Evolutionary conservation across 345 rosid species (phyloP).

Genomic region (Brassica cretica): DNA sequence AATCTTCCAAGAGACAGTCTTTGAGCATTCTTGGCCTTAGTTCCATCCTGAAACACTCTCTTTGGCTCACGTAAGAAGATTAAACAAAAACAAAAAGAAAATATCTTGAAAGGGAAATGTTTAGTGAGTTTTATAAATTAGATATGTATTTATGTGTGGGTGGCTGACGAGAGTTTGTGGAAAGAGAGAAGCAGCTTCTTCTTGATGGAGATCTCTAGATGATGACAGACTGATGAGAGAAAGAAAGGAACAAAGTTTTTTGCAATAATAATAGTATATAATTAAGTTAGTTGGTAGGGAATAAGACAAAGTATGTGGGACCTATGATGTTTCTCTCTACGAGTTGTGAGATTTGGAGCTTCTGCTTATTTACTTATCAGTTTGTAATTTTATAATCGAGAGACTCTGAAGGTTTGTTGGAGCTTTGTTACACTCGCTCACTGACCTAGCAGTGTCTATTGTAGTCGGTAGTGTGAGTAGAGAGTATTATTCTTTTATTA

Average conservation of each 20-base stretch:
- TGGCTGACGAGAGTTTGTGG: constrained; percentile 39
- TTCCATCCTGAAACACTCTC: constrained; percentile 30
- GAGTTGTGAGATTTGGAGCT: constrained; percentile 30
- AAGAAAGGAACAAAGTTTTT: constrained; percentile 33
- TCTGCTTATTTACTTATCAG: constrained; percentile 12
- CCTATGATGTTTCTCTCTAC: constrained; percentile 57
- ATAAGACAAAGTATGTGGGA: constrained; percentile 48
- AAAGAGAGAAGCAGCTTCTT: constrained; percentile 61
- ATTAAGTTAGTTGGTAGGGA: constrained; percentile 36
- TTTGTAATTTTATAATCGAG: constrained; percentile 20
- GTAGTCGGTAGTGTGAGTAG: not conserved
- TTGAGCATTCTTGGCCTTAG: constrained; percentile 55
- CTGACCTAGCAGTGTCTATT: constrained; percentile 17
- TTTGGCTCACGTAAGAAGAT: constrained; percentile 14
- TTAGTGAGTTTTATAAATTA: constrained; percentile 15
- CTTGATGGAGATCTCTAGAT: constrained; percentile 57
- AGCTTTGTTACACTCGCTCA: constrained; percentile 28
- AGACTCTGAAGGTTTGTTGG: constrained; percentile 36
- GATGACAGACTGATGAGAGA: constrained; percentile 27
- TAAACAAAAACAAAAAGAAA: no score
- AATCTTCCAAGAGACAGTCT: constrained; percentile 75
- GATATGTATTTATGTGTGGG: constrained; percentile 30
- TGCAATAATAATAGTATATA: constrained; percentile 26
- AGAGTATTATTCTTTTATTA: not conserved
- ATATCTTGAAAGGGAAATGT: constrained; percentile 16